Percentiles rank a stretch among this genome's conserved stretches.
These are phyloP conservation scores for Coccomyxa sp. DNA, from an alignment of 139 green algal genomes.

Conservation along the genomic window DNA sequence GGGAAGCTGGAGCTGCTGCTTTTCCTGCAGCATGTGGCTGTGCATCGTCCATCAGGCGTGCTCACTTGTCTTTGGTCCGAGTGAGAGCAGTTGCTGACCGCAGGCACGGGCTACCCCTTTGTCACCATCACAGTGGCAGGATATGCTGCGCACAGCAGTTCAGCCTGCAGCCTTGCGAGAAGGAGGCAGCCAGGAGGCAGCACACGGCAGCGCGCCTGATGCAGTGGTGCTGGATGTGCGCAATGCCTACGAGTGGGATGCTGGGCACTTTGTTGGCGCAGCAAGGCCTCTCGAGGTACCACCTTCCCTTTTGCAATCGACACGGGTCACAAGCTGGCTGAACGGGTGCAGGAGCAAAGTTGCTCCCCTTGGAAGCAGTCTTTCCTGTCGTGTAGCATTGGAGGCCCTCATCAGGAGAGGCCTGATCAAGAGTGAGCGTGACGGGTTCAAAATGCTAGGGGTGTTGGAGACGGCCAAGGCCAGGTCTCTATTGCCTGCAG, in stretches of 20 bases:
- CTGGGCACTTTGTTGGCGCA: conserved; percentile 91
- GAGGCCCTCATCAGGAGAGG: background rate
- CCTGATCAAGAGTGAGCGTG: background rate
- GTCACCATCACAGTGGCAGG: conserved; percentile 52
- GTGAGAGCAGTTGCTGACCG: no score
- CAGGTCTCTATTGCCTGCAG: conserved; percentile 28
- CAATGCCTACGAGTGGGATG: conserved; percentile 99
- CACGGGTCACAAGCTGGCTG: background rate
- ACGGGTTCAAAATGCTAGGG: background rate
- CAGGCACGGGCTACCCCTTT: conserved; percentile 54
- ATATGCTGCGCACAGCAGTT: conserved; percentile 42
- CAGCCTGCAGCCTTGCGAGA: background rate
- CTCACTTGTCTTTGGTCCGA: no score
- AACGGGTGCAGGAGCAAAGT: background rate
- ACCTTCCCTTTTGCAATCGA: background rate
- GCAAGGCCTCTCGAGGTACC: conserved; percentile 53
- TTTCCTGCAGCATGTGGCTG: no score
- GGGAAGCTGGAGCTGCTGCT: no score
- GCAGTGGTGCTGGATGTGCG: conserved; percentile 89
- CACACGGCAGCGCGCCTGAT: background rate
- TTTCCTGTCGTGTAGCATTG: background rate
- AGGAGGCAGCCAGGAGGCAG: background rate
- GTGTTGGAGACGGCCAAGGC: background rate
- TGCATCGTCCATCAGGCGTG: no score
- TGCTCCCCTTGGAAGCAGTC: background rate